Conservation (phyloP, 805 yeast species). For the Spathaspora passalidarum region DNA sequence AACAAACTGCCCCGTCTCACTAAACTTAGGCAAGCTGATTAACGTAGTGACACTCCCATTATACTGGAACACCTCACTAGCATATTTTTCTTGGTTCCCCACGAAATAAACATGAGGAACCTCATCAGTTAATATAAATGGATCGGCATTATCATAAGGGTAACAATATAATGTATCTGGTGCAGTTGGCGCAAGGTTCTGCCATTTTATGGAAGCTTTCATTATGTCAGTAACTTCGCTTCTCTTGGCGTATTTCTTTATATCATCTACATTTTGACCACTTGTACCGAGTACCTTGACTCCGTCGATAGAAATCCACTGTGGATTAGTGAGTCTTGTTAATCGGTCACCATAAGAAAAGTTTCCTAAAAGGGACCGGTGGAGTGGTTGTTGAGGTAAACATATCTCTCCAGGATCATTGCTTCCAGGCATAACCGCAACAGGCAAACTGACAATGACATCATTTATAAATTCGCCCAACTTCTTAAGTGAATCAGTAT, state of each 20-base stretch:
- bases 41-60: slow-evolving; percentile 32
- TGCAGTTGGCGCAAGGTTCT: slow-evolving; percentile 87
- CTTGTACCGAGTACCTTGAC: slow-evolving; percentile 65
- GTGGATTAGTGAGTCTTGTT: slow-evolving; percentile 57
- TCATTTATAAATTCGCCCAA: slow-evolving; percentile 61
- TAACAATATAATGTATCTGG: slow-evolving; percentile 94
- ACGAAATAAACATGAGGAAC: slow-evolving; percentile 84
- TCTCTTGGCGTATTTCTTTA: slow-evolving; percentile 56
- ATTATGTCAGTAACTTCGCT: slow-evolving; percentile 30
- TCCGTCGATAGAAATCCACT: slow-evolving; percentile 56
- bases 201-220: slow-evolving; percentile 75
- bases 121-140: slow-evolving; percentile 66
- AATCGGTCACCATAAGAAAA: slow-evolving; percentile 38
- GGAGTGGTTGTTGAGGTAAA: slow-evolving; percentile 90
- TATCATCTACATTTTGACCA: slow-evolving; percentile 83
- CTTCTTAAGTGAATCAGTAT: slow-evolving; percentile 45
- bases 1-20: slow-evolving; percentile 52
- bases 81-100: slow-evolving; percentile 76
- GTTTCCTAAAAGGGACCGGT: slow-evolving; percentile 61
- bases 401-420: slow-evolving; percentile 82
- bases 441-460: slow-evolving; percentile 57
- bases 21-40: slow-evolving; percentile 70
- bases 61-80: slow-evolving; percentile 34
- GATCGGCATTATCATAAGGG: slow-evolving; percentile 75
- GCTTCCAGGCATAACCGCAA: slow-evolving; percentile 80